Conservation (phyloP, 768 basidiomycete genomes). For the Daedaleopsis nitida region DNA sequence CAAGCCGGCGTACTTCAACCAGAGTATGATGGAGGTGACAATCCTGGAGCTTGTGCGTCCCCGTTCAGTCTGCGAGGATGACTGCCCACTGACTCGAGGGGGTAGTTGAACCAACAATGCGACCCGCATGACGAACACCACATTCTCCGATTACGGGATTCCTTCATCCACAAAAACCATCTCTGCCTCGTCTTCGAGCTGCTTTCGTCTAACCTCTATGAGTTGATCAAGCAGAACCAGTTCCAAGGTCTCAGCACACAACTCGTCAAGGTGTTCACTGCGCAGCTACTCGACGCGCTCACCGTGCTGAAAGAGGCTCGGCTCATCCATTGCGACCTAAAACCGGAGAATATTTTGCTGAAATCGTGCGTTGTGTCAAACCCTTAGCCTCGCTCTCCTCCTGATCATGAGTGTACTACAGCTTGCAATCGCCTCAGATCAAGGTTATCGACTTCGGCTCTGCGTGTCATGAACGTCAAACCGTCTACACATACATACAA, state of each 20-base stretch:
- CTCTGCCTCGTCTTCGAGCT: slow-evolving; percentile 98
- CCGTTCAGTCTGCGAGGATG: slow-evolving; percentile 4
- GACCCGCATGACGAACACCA: slow-evolving; percentile 97
- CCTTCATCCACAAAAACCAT: slow-evolving; percentile 95
- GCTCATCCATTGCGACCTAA: slow-evolving; percentile 97
- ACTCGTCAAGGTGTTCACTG: slow-evolving; percentile 98
- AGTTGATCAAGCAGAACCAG: slow-evolving; percentile 99
- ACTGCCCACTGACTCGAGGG: neutral
- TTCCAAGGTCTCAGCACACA: slow-evolving; percentile 97
- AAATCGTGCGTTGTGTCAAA: slow-evolving; percentile 71
- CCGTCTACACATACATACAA: slow-evolving; percentile 99
- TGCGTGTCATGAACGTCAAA: slow-evolving; percentile 97
- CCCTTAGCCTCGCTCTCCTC: neutral
- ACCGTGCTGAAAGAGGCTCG: slow-evolving; percentile 93
- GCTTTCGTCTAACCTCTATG: slow-evolving; percentile 95
- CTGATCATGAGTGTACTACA: slow-evolving; percentile 33
- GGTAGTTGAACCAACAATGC: slow-evolving; percentile 88
- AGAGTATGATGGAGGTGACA: slow-evolving; percentile 99
- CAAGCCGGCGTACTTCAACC: slow-evolving; percentile 99
- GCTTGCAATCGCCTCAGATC: slow-evolving; percentile 95
- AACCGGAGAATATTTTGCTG: slow-evolving; percentile 97
- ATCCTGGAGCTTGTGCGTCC: slow-evolving; percentile 88
- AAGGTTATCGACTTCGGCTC: slow-evolving; percentile 99
- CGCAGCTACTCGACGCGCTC: slow-evolving; percentile 90
- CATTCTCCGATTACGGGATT: slow-evolving; percentile 91